Evolutionary conservation across 2,329 filamentous ascomycete genomes (phyloP).

Genomic region (Colletotrichum orchidophilum): DNA sequence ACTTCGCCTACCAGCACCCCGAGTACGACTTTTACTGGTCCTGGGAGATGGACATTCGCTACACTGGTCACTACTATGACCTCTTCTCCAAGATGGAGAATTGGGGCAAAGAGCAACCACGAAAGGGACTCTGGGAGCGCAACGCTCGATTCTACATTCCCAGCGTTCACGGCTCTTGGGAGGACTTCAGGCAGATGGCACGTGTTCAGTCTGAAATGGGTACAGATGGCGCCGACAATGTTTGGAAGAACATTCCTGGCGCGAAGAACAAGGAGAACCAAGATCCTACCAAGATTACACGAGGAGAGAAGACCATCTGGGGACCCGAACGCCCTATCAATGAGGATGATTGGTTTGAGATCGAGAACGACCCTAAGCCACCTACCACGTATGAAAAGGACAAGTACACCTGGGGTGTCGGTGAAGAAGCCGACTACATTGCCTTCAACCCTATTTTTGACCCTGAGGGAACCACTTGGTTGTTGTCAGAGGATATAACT

Average conservation of each 20-base stretch:
- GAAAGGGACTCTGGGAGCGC: slow-evolving; percentile 84
- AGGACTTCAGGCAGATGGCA: slow-evolving; percentile 81
- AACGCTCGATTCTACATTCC: slow-evolving; percentile 83
- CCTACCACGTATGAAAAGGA: slow-evolving; percentile 80
- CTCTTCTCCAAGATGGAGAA: slow-evolving; percentile 73
- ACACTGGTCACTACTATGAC: slow-evolving; percentile 87
- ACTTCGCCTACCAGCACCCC: slow-evolving; percentile 87
- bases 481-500: slow-evolving; percentile 83
- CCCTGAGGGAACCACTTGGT: slow-evolving; percentile 86
- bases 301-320: slow-evolving; percentile 77
- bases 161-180: slow-evolving; percentile 79
- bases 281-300: slow-evolving; percentile 38
- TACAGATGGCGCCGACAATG: slow-evolving; percentile 70
- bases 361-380: slow-evolving; percentile 77
- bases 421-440: slow-evolving; percentile 90
- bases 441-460: slow-evolving; percentile 93
- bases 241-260: slow-evolving; percentile 67
- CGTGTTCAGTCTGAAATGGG: slow-evolving; percentile 80
- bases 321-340: slow-evolving; percentile 79
- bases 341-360: slow-evolving; percentile 75
- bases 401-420: slow-evolving; percentile 85
- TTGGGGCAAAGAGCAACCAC: slow-evolving; percentile 78
- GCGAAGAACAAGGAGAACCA: slow-evolving; percentile 46
- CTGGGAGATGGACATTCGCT: slow-evolving; percentile 94
- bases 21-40: slow-evolving; percentile 95